A percentile compares a stretch with the other conserved stretches of the same genome.
These are phyloP conservation scores for Lecanosticta acicola DNA, from an alignment of 2,329 filamentous ascomycete species.

Conservation along the genomic window DNA sequence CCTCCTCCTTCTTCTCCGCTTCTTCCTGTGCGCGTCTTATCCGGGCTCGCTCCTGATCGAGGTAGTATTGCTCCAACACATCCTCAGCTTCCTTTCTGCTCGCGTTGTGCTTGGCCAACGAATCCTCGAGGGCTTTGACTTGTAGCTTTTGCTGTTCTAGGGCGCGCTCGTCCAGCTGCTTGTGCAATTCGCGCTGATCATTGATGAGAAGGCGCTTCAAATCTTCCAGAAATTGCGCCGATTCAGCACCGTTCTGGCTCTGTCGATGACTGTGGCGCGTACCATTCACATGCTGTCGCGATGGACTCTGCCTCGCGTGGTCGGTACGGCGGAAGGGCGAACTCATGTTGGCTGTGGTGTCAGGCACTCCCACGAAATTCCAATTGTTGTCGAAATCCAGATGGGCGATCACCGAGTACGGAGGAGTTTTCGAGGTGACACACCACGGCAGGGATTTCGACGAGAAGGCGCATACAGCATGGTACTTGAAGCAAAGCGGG, in stretches of 20 bases:
- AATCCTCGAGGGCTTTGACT: slow-evolving; percentile 16
- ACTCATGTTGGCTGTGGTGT: slow-evolving; percentile 10
- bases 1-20: slow-evolving; percentile 10
- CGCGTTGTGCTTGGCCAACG: slow-evolving; percentile 16
- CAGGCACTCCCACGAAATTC: not conserved
- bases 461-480: not conserved
- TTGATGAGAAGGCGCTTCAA: slow-evolving; percentile 14
- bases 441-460: not conserved
- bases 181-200: slow-evolving; percentile 15
- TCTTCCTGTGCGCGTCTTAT: slow-evolving; percentile 13
- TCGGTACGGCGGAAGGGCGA: slow-evolving; percentile 12
- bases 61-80: slow-evolving; percentile 12
- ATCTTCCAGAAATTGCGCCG: slow-evolving; percentile 12
- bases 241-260: slow-evolving; percentile 5
- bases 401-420: not conserved
- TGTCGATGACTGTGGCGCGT: slow-evolving; percentile 4
- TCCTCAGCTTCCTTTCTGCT: slow-evolving; percentile 15
- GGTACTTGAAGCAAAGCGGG: too few species aligned
- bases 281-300: slow-evolving; percentile 8
- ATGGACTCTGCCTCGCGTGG: slow-evolving; percentile 13
- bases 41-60: slow-evolving; percentile 13
- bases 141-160: slow-evolving; percentile 16
- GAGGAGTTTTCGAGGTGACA: not conserved
- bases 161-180: slow-evolving; percentile 15
- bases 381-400: not conserved